Percentiles rank a stretch among this genome's conserved stretches.
Evolutionary conservation across 2,329 filamentous ascomycete genomes (phyloP).

Genomic region (Biscogniauxia mediterranea): DNA sequence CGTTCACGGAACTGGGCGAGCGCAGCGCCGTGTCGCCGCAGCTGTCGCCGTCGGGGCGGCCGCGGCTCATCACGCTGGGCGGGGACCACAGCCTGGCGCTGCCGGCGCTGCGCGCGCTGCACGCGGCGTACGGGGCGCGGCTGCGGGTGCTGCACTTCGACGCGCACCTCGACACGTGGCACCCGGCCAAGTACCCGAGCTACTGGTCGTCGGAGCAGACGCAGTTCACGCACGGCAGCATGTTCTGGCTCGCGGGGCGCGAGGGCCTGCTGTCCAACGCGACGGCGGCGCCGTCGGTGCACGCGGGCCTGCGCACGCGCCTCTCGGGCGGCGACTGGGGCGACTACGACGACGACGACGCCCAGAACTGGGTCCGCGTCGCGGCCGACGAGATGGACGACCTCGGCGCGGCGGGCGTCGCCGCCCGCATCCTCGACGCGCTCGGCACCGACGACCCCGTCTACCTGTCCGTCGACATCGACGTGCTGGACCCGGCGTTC

Average conservation of each 20-base stretch:
- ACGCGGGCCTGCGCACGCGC: conserved; percentile 79
- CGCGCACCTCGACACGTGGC: conserved; percentile 81
- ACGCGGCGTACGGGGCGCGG: conserved; percentile 56
- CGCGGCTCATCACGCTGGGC: conserved; percentile 66
- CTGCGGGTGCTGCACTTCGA: conserved; percentile 76
- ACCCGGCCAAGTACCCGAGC: conserved; percentile 75
- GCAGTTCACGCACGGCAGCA: conserved; percentile 83
- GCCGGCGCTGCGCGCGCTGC: conserved; percentile 65
- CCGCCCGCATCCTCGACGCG: conserved; percentile 63
- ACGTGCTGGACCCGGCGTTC: conserved; percentile 66
- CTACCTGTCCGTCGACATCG: conserved; percentile 53
- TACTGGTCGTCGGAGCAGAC: conserved; percentile 70
- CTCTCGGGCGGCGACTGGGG: conserved; percentile 63
- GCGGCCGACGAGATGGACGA: conserved; percentile 87
- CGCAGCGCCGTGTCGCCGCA: conserved; percentile 35
- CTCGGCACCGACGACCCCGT: background rate
- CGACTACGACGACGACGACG: conserved; percentile 69
- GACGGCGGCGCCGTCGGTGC: conserved; percentile 68
- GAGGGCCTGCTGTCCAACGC: conserved; percentile 76
- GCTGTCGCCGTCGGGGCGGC: conserved; percentile 46
- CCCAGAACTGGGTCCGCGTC: conserved; percentile 78
- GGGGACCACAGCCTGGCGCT: conserved; percentile 72
- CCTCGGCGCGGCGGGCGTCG: conserved; percentile 68
- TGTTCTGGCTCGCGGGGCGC: conserved; percentile 85
- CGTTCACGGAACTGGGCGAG: conserved; percentile 65